A percentile compares a stretch with the other conserved stretches of the same genome.
Evolutionary conservation across 257 asterid genomes (phyloP).

Genomic region (Nicotiana otophora): DNA sequence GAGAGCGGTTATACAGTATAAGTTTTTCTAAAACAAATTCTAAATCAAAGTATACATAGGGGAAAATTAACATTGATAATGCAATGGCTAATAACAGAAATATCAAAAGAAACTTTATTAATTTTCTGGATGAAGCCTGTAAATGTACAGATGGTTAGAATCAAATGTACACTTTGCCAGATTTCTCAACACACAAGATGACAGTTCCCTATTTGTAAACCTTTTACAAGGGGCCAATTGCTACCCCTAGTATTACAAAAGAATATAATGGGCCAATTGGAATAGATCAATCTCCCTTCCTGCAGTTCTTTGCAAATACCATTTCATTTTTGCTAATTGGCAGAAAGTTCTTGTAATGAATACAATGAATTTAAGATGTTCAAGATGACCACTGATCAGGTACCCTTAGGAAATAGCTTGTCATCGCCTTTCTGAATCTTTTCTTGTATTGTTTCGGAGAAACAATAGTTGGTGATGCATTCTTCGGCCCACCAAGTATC

Average conservation of each 20-base stretch:
- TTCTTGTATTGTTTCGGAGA: slow-evolving; percentile 93
- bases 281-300: slow-evolving; percentile 4
- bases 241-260: neutral
- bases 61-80: neutral
- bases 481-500: slow-evolving; percentile 83
- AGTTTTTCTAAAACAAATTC: neutral
- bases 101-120: neutral
- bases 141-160: neutral
- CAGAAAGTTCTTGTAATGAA: slow-evolving; percentile 1
- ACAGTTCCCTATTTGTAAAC: neutral
- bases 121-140: neutral
- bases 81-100: neutral
- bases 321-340: slow-evolving; percentile 4
- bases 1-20: too few relatives aligned
- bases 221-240: neutral
- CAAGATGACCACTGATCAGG: slow-evolving; percentile 86
- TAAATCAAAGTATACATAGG: neutral
- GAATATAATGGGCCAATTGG: slow-evolving; percentile 1
- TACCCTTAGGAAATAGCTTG: slow-evolving; percentile 73
- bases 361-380: neutral
- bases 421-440: slow-evolving; percentile 97
- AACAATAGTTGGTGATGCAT: slow-evolving; percentile 81
- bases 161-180: neutral
- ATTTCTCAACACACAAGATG: neutral
- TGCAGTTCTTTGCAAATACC: slow-evolving; percentile 12